Evolutionary conservation across 768 basidiomycete genomes (phyloP).

Genomic region (Sarcomyxa edulis): DNA sequence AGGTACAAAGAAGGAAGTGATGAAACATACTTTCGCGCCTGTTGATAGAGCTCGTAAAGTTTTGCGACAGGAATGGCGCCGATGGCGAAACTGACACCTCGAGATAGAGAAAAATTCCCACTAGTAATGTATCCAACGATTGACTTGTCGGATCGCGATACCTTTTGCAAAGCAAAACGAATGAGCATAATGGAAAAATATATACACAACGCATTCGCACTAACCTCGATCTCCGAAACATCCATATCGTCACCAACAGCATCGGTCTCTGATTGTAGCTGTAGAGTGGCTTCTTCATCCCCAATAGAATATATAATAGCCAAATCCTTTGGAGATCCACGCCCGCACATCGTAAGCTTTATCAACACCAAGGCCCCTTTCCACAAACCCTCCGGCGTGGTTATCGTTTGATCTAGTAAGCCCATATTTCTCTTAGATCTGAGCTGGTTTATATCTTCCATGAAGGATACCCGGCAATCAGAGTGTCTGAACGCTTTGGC

Average conservation of each 20-base stretch:
- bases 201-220: neutral
- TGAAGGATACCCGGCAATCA: too few species aligned
- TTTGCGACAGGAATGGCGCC: slow-evolving; percentile 61
- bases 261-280: too few species aligned
- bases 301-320: slow-evolving; percentile 65
- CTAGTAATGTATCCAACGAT: slow-evolving; percentile 84
- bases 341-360: slow-evolving; percentile 48
- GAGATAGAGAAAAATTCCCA: slow-evolving; percentile 75
- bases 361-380: slow-evolving; percentile 66
- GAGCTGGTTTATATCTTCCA: too few species aligned
- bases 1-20: neutral
- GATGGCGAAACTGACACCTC: slow-evolving; percentile 74
- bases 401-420: slow-evolving; percentile 10
- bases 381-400: slow-evolving; percentile 41
- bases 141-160: slow-evolving; percentile 27
- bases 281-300: slow-evolving; percentile 52
- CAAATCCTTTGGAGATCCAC: slow-evolving; percentile 73
- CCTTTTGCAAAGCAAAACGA: slow-evolving; percentile 1
- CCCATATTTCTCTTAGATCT: too few species aligned
- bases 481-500: slow-evolving; percentile 27
- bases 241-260: too few species aligned
- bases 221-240: slow-evolving; percentile 22
- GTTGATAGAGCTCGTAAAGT: slow-evolving; percentile 47
- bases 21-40: slow-evolving; percentile 30
- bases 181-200: slow-evolving; percentile 6